Evolutionary conservation across 305 asterid genomes (phyloP), one percentile per base, ranked within the genome.

Genomic region (Fraxinus floribunda): DNA sequence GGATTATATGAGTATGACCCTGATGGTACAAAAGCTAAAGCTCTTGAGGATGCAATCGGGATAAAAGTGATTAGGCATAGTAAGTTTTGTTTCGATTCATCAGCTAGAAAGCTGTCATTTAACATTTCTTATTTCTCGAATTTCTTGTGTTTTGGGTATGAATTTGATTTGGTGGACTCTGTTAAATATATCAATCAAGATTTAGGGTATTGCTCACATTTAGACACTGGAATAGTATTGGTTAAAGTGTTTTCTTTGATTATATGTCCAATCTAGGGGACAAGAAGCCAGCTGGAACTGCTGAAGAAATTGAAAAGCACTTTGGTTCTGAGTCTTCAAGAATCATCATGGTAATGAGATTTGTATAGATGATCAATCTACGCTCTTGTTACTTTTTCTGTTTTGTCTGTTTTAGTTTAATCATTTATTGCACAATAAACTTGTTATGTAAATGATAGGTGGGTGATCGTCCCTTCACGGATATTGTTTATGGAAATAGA

Each of bases 401-500:
- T 32, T 29, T 32, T 10, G 15, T 35, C 30, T 13, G 62, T 78
- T 64, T 57, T 36, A 7, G 13, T 4, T 32, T 76, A 11, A 34
- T 41, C 80, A 70, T 29, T 68, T 68, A 62, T 85, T 79, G 49
- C 74, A 66, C 78, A 41, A 16, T 85, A 30, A 80, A 20, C 81
- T 84, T 75, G 77, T 75, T 82, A 26, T 82, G 83, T 76, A 76
- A 78, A 52, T 84, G 80, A 73, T 88, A 97, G 99, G 98, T 94
- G 85, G 99, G 98, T 84, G 99, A 97, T 87, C 92, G 98, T 85
- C 97, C 97, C 36, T 94, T 97, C 86, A 97, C 99, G 8, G 98
- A 94, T 84, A 88, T 97, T 73, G 94, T 92, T 84, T 97, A 87
- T 78, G 99, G 98, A 79, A 94, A 93, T 83, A 91, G 93, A 85